Base-by-base conservation (phyloP, 495 filamentous ascomycete species). In the Penicillium fimorum region DNA sequence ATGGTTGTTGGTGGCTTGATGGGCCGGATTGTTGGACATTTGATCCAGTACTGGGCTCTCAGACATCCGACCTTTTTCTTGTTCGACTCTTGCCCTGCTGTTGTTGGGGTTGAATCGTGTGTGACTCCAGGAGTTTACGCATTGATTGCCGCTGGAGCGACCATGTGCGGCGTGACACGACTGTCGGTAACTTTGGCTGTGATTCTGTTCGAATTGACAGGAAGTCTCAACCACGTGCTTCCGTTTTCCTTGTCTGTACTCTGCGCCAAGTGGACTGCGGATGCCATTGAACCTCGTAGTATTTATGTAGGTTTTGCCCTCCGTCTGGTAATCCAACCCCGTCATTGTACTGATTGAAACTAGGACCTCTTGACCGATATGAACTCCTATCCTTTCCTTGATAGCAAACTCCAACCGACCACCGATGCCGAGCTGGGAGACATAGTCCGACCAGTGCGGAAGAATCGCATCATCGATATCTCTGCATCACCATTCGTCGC, bases 1-100 rank as follows among this genome's bases (percentile, higher is more conserved):
- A 98, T 98, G 94, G 94, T 98, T 32, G 91, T 96, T 45, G 94
- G 94, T 55, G 94, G 94, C 66, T 76, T 98, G 40, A 86, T 96
- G 78, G 94, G 94, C 32, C 88, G 94, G 3, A 83, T 91, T 15
- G 84, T 96, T 48, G 94, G 94, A 1, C 92, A 97, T 65, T 60
- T 84, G 10, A 87, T 96, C 0, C 94, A 98, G 67, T 94, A 91
- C 71, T 69, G 89, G 43, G 89, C 89, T 12, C 76, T 90, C 47
- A 81, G 82, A 44, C 88, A 88, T 64, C 89, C 92, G 0, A 73
- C 83, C 51, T 87, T 84, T 54, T 72, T 82, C 27, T 71, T 96
- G 12, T 96, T 92, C 72, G 82, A 83, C 20, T 78, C 77, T 2
- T 97, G 94, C 61, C 82, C 87, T 6, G 80, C 80, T 41, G 78